Percentiles rank a stretch among this genome's conserved stretches.
These are phyloP conservation scores for Bryoglossum gracile DNA, from an alignment of 495 filamentous ascomycete species.

Conservation along the genomic window DNA sequence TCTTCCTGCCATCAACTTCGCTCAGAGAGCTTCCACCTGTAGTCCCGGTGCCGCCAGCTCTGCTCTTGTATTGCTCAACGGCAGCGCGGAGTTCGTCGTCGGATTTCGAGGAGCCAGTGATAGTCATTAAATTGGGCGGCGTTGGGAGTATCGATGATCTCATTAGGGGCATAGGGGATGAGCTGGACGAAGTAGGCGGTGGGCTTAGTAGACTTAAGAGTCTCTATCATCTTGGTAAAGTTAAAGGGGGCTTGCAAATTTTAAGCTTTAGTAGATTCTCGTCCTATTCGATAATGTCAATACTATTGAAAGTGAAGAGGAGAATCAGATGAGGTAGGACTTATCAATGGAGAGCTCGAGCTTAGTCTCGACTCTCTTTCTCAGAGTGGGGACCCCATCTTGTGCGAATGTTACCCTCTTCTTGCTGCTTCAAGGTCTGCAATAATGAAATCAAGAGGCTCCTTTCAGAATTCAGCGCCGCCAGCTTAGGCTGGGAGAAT, in stretches of 20 bases:
- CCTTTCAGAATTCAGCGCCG: conserved; percentile 17
- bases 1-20: conserved; percentile 14
- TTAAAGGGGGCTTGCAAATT: too few relatives aligned
- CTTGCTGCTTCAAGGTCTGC: conserved; percentile 20
- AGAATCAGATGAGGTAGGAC: background rate
- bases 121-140: conserved; percentile 11
- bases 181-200: conserved; percentile 16
- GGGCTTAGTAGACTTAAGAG: too few relatives aligned
- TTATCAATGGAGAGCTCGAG: conserved; percentile 16
- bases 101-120: conserved; percentile 1
- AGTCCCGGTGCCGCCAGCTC: conserved; percentile 13
- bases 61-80: background rate
- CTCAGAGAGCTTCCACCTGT: conserved; percentile 2
- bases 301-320: background rate
- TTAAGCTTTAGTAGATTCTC: conserved; percentile 11
- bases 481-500: conserved; percentile 14
- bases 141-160: conserved; percentile 14
- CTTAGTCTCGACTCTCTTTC: conserved; percentile 11
- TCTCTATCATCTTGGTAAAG: too few relatives aligned
- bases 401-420: conserved; percentile 18
- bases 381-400: conserved; percentile 17
- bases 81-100: conserved; percentile 1
- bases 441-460: conserved; percentile 13
- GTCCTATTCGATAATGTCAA: conserved; percentile 6
- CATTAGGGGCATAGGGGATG: conserved; percentile 18